Percentiles rank a stretch among this genome's conserved stretches.
phyloP scores from a whole-genome alignment of 331 rosid genomes.

The Prunus yedoensis region DNA sequence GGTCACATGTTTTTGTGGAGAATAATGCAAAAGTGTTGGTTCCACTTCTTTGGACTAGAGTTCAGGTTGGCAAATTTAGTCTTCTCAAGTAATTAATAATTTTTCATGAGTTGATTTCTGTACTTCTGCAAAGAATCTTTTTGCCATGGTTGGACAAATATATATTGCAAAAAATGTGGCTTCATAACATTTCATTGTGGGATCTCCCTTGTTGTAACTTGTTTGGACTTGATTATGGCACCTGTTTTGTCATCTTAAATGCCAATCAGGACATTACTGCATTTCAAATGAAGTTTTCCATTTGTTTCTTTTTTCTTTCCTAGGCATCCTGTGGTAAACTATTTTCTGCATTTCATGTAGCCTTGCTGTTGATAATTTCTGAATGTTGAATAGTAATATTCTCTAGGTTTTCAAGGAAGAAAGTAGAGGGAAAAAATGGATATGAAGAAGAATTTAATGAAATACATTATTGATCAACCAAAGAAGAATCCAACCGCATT shows the following conservation, averaged over 20 bases:
- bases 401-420: background rate
- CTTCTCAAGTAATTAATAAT: conserved; percentile 1
- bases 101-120: conserved; percentile 5
- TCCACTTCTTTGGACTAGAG: conserved; percentile 97
- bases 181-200: background rate
- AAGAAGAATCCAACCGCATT: background rate
- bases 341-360: background rate
- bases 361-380: background rate
- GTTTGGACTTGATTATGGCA: background rate
- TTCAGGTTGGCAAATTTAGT: conserved; percentile 65
- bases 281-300: background rate
- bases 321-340: background rate
- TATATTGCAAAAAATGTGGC: background rate
- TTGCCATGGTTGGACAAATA: background rate
- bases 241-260: background rate
- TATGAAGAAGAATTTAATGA: background rate
- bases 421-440: background rate
- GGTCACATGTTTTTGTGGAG: conserved; percentile 99
- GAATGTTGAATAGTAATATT: background rate
- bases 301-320: background rate
- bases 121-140: background rate
- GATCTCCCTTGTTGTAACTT: background rate
- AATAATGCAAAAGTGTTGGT: conserved; percentile 94
- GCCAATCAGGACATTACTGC: background rate
- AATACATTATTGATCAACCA: background rate